Percentiles rank a stretch among this genome's conserved stretches.
Conservation (phyloP, 176 grass and related monocot species). For the Oryza longistaminata region DNA sequence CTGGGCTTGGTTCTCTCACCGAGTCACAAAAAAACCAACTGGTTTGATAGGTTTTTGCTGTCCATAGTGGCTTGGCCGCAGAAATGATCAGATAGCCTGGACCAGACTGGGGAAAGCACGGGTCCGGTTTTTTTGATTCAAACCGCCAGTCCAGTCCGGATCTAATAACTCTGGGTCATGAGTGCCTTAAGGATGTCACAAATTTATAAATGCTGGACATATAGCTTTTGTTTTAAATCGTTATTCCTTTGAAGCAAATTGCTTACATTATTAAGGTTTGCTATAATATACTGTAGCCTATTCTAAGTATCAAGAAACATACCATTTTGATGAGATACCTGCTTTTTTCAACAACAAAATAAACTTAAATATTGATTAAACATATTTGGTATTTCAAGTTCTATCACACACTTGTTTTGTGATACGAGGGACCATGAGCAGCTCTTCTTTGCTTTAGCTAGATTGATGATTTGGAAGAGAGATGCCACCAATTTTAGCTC, state of each 20-base stretch:
- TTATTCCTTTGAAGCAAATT: not conserved
- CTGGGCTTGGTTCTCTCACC: too few relatives aligned
- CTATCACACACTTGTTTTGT: not conserved
- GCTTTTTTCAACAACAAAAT: not conserved
- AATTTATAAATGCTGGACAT: not conserved
- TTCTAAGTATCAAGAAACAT: not conserved
- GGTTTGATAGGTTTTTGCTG: too few relatives aligned
- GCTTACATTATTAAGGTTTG: not conserved
- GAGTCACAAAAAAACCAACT: too few relatives aligned
- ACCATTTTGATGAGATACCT: not conserved
- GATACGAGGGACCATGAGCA: not conserved
- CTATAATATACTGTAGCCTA: not conserved
- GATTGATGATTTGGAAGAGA: not conserved
- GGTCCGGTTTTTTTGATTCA: too few relatives aligned
- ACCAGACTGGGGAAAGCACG: too few relatives aligned
- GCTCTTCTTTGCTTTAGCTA: not conserved
- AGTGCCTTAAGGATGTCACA: not conserved
- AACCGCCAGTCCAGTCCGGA: too few relatives aligned
- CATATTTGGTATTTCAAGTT: not conserved
- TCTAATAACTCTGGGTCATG: too few relatives aligned
- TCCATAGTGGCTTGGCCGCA: too few relatives aligned
- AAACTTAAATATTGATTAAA: not conserved
- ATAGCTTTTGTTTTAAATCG: not conserved
- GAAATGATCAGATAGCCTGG: too few relatives aligned
- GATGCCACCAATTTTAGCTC: not conserved